A percentile compares a stretch with the other conserved stretches of the same genome.
Evolutionary conservation across 2,329 filamentous ascomycete genomes (phyloP).

Genomic region (Fusarium devonianum): DNA sequence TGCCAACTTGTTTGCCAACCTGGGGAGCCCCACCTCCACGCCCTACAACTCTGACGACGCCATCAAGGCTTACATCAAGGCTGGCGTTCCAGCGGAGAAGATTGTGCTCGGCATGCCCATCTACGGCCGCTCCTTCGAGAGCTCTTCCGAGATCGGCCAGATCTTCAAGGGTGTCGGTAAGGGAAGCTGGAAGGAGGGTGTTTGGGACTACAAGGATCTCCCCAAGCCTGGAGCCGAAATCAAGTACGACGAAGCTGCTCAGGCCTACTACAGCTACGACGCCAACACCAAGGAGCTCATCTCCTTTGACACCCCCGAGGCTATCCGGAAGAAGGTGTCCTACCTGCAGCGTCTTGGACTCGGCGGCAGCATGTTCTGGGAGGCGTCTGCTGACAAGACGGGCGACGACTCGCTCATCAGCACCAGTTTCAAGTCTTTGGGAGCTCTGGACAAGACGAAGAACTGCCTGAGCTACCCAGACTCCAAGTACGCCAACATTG

Average conservation of each 20-base stretch:
- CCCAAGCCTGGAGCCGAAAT: slow-evolving; percentile 23
- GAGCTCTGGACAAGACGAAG: slow-evolving; percentile 11
- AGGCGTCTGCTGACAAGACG: slow-evolving; percentile 25
- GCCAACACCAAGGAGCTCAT: slow-evolving; percentile 19
- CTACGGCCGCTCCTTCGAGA: slow-evolving; percentile 30
- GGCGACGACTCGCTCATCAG: slow-evolving; percentile 23
- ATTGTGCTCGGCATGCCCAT: slow-evolving; percentile 30
- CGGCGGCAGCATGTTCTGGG: slow-evolving; percentile 33
- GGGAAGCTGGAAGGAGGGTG: slow-evolving; percentile 24
- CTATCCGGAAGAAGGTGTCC: slow-evolving; percentile 17
- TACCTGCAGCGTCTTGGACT: slow-evolving; percentile 21
- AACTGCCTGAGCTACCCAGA: slow-evolving; percentile 34
- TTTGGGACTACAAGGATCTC: slow-evolving; percentile 31
- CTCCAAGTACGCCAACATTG: slow-evolving; percentile 64
- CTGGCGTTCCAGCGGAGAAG: slow-evolving; percentile 19
- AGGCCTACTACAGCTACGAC: slow-evolving; percentile 34
- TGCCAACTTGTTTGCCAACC: slow-evolving; percentile 50
- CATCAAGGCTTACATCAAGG: slow-evolving; percentile 16
- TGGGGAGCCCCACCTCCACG: not conserved
- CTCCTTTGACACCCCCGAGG: slow-evolving; percentile 22
- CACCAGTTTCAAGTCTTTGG: slow-evolving; percentile 17
- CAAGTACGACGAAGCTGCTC: slow-evolving; percentile 14
- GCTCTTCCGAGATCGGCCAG: slow-evolving; percentile 20
- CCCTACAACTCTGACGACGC: slow-evolving; percentile 20
- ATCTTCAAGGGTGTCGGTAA: slow-evolving; percentile 19